Evolutionary conservation across 1,284 basidiomycete genomes (phyloP), one percentile per base, ranked within the genome.

Genomic region (Leccinum pachyderme): DNA sequence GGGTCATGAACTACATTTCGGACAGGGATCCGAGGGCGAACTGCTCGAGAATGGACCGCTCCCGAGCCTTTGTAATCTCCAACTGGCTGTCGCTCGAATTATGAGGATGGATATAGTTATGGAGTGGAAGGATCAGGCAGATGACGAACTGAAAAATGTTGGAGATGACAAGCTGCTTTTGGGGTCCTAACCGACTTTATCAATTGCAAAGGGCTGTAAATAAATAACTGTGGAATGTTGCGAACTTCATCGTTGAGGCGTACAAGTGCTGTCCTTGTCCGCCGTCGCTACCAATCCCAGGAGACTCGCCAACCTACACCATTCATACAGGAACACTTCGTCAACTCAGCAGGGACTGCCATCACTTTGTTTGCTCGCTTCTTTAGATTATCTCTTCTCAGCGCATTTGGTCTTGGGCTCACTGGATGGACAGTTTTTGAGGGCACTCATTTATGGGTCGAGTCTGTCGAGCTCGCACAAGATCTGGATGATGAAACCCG

Each of bases 371-470:
- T 78, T 63, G 55, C 66, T 39, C 75, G 79, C 18, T 71, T 79
- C 54, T 24, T 70, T 57, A 77, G 75, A 60, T 73, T 71, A 51
- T 69, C 77, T 8, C 55, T 75, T 28, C 60, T 80, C 9, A 71
- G 74, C 5, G 55, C 73, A 9, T 60, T 77, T 2, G 71, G 71
- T 9, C 65, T 82, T 4, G 73, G 74, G 5, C 59, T 75, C 25
- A 73, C 74, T 5, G 73, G 76, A 12, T 64, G 72, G 47, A 71
- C 75, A 1, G 75, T 72, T 4, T 85, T 82, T 58, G 85, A 88
- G 62, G 83, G 76, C 3, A 70, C 80, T 1, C 91, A 93, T 63
- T 62, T 82, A 47, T 93, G 83, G 77, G 82, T 91, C 37, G 91
- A 93, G 71, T 75, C 81, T 35, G 73, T 81, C 25, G 78, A 76